phyloP scores from a whole-genome alignment of 768 basidiomycete genomes.

The Pulveroboletus ravenelii region DNA sequence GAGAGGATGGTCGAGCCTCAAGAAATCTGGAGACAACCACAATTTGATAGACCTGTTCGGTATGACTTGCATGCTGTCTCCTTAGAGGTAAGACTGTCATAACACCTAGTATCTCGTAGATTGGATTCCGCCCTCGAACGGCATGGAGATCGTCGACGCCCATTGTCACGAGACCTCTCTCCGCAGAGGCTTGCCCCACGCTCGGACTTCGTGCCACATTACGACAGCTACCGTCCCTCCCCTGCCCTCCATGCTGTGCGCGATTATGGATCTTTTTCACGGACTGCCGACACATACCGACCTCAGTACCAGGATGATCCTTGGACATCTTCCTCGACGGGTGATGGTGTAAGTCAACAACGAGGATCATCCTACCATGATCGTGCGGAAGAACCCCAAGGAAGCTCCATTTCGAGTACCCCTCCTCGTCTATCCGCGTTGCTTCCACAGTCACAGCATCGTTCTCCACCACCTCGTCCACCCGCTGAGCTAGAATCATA shows the following conservation, averaged over 20 bases:
- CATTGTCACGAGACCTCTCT: conserved; percentile 31
- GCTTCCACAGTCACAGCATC: conserved; percentile 15
- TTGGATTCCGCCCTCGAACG: conserved; percentile 31
- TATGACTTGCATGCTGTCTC: conserved; percentile 37
- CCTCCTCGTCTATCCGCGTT: conserved; percentile 24
- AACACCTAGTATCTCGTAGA: conserved; percentile 19
- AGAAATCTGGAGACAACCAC: conserved; percentile 62
- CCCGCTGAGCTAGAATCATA: conserved; percentile 3
- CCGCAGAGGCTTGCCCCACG: conserved; percentile 33
- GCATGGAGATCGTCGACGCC: conserved; percentile 34
- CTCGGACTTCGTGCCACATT: conserved; percentile 32
- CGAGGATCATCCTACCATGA: conserved; percentile 22
- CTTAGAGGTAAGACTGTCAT: conserved; percentile 20
- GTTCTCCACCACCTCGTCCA: conserved; percentile 23
- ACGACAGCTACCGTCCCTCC: conserved; percentile 50
- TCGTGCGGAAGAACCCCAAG: conserved; percentile 23
- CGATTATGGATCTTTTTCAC: conserved; percentile 35
- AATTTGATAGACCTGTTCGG: conserved; percentile 40
- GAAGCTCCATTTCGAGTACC: conserved; percentile 32
- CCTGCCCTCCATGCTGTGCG: conserved; percentile 33
- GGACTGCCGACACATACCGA: conserved; percentile 48
- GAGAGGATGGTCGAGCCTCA: conserved; percentile 70
- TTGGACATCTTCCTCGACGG: conserved; percentile 27
- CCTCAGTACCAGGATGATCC: conserved; percentile 40
- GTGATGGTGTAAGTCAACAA: conserved; percentile 28